These are phyloP conservation scores for Ustilago lituana DNA, from an alignment of 1,284 basidiomycete genomes.

Conservation along the genomic window DNA sequence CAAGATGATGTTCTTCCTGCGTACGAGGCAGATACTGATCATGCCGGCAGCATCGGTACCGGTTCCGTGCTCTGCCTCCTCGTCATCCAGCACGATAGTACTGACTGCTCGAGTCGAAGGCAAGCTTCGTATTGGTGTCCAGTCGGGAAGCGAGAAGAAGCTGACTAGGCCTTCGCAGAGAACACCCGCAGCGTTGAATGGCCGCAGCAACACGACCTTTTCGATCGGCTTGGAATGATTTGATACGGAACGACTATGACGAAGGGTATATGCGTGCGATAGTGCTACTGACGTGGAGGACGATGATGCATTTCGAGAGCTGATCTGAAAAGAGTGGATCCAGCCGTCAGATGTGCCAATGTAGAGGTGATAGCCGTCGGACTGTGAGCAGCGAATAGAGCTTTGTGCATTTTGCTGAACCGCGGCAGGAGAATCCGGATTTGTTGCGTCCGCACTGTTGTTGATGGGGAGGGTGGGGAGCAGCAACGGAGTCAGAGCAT, in stretches of 20 bases:
- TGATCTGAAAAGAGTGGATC: conserved; percentile 44
- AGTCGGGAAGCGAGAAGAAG: conserved; percentile 44
- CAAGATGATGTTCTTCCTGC: conserved; percentile 57
- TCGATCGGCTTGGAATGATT: conserved; percentile 43
- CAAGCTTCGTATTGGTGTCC: conserved; percentile 31
- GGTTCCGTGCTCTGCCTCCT: conserved; percentile 21
- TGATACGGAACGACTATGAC: conserved; percentile 24
- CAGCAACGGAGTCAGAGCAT: conserved; percentile 44
- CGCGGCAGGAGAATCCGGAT: conserved; percentile 47
- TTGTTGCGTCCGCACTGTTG: conserved; percentile 1
- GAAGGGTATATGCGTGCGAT: conserved; percentile 9
- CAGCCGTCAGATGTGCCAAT: conserved; percentile 54
- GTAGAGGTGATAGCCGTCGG: conserved; percentile 47
- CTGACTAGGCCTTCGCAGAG: conserved; percentile 46
- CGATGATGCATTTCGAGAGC: not conserved
- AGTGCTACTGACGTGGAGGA: not conserved
- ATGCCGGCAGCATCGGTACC: conserved; percentile 45
- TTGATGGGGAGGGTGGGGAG: conserved; percentile 45
- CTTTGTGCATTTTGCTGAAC: conserved; percentile 36
- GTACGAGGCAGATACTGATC: conserved; percentile 60
- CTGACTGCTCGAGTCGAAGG: conserved; percentile 44
- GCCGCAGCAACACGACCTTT: conserved; percentile 35
- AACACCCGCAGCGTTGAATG: conserved; percentile 36
- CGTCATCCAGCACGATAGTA: conserved; percentile 46
- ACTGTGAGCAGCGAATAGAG: conserved; percentile 43